Percentiles rank a stretch among this genome's conserved stretches.
These are phyloP conservation scores for Boletus sp. DNA, from an alignment of 768 basidiomycete species.

Conservation along the genomic window DNA sequence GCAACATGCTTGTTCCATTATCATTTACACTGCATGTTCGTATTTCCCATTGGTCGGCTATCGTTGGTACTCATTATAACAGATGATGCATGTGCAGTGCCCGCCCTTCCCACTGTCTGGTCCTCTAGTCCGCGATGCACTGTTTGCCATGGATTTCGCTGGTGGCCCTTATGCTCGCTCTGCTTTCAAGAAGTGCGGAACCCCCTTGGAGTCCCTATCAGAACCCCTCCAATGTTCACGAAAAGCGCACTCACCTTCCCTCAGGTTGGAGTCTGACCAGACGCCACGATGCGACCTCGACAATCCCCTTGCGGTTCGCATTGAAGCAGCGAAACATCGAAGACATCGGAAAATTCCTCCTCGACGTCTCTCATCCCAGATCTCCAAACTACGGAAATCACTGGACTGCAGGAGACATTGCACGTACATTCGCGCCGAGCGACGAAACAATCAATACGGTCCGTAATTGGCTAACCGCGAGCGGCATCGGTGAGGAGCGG, in stretches of 20 bases:
- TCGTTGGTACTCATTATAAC: neutral
- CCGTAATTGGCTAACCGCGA: constrained; percentile 27
- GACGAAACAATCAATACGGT: constrained; percentile 24
- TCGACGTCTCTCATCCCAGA: constrained; percentile 36
- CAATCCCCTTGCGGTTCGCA: constrained; percentile 31
- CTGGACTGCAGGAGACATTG: constrained; percentile 31
- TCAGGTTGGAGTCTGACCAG: constrained; percentile 37
- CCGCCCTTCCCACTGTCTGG: neutral
- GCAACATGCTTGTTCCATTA: neutral
- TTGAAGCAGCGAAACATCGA: constrained; percentile 33
- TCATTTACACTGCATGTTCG: neutral
- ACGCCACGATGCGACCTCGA: constrained; percentile 32
- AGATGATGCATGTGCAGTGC: neutral
- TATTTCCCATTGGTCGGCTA: neutral
- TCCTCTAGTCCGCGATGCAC: constrained; percentile 10
- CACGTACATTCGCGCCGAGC: constrained; percentile 27
- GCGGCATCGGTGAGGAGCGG: constrained; percentile 24
- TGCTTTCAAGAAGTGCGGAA: constrained; percentile 17
- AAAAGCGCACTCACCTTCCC: constrained; percentile 38
- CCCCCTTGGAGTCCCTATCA: constrained; percentile 18
- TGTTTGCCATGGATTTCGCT: constrained; percentile 5
- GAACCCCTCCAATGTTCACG: constrained; percentile 30
- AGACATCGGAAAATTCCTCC: constrained; percentile 23
- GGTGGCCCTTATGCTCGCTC: constrained; percentile 6
- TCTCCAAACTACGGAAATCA: constrained; percentile 31